Conservation (phyloP, 1,284 basidiomycete species). For the Rugiboletus extremiorientalis region DNA sequence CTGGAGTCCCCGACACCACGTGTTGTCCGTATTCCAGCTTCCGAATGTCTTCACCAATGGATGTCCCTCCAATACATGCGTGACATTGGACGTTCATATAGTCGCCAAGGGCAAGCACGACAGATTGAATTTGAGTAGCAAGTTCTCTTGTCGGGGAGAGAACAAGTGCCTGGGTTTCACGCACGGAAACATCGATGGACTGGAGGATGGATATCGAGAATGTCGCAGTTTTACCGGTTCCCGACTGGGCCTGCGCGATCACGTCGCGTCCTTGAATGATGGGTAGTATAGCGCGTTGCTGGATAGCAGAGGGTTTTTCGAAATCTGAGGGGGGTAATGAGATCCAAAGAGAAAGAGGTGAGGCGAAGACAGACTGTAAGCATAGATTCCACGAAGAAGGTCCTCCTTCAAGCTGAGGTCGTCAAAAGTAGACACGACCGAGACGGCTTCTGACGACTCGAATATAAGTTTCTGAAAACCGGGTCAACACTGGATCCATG, state of each 20-base stretch:
- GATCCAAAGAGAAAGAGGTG: background rate
- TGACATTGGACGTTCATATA: slow-evolving; percentile 99
- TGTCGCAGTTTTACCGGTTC: slow-evolving; percentile 99
- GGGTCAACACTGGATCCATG: slow-evolving; percentile 4
- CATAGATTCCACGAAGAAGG: slow-evolving; percentile 95
- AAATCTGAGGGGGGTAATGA: slow-evolving; percentile 65
- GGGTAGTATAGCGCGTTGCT: slow-evolving; percentile 96
- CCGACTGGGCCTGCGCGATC: slow-evolving; percentile 98
- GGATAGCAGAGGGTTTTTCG: slow-evolving; percentile 98
- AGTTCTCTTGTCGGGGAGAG: slow-evolving; percentile 94
- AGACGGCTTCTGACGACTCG: slow-evolving; percentile 95
- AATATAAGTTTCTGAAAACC: slow-evolving; percentile 84
- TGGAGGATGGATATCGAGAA: slow-evolving; percentile 95
- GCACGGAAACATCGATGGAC: slow-evolving; percentile 93
- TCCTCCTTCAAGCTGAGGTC: slow-evolving; percentile 95
- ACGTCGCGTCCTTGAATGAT: slow-evolving; percentile 96
- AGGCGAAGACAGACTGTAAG: slow-evolving; percentile 78
- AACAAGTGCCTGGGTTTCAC: slow-evolving; percentile 96
- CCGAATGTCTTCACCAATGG: slow-evolving; percentile 96
- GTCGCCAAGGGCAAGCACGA: slow-evolving; percentile 95
- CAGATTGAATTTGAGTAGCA: slow-evolving; percentile 98
- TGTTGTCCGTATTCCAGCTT: slow-evolving; percentile 99
- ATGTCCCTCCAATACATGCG: slow-evolving; percentile 98
- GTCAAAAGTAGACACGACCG: slow-evolving; percentile 85
- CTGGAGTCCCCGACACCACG: slow-evolving; percentile 96